A percentile compares a stretch with the other conserved stretches of the same genome.
Evolutionary conservation across 345 rosid species (phyloP).

Genomic region (Eucalyptus curtisii): DNA sequence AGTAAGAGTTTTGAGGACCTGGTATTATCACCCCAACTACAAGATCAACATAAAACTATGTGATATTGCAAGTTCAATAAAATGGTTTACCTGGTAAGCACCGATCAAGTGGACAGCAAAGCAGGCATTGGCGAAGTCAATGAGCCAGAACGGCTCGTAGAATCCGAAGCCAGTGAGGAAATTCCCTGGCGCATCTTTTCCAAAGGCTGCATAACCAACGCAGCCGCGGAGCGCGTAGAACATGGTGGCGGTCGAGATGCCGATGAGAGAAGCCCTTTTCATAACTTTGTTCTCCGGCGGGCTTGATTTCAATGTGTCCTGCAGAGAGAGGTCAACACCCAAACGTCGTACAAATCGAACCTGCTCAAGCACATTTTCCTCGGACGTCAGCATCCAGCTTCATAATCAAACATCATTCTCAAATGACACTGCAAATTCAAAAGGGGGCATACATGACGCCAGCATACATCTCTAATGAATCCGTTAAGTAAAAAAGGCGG

Average conservation of each 20-base stretch:
- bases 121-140: conserved; percentile 79
- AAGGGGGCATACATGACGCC: background rate
- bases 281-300: conserved; percentile 48
- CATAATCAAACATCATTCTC: background rate
- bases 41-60: background rate
- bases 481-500: too few species aligned
- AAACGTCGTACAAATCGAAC: too few species aligned
- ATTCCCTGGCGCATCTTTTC: conserved; percentile 74
- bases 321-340: too few species aligned
- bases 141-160: conserved; percentile 76
- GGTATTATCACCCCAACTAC: background rate
- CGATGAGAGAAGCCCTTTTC: conserved; percentile 50
- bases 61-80: background rate
- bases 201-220: conserved; percentile 82
- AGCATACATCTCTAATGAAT: too few species aligned
- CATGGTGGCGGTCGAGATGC: conserved; percentile 45
- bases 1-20: background rate
- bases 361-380: too few species aligned
- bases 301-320: too few species aligned
- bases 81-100: conserved; percentile 61
- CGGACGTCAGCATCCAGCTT: background rate
- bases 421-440: background rate
- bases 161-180: conserved; percentile 88
- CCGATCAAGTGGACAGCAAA: conserved; percentile 72
- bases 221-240: conserved; percentile 75